Conservation (phyloP, 768 basidiomycete species). For the Calocera cornea region DNA sequence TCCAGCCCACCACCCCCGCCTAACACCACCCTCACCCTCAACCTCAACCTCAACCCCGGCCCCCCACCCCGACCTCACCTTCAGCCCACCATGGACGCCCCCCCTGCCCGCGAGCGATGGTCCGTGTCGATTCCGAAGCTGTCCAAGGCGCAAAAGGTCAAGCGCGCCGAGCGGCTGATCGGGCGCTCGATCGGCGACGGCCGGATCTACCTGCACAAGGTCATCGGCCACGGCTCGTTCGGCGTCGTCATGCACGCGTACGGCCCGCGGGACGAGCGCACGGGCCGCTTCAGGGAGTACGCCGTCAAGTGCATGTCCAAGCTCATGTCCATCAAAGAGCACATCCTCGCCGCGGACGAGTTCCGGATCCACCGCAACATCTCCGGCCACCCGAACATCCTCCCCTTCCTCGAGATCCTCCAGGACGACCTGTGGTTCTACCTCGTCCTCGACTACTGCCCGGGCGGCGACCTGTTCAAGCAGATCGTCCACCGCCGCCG, state of each 20-base stretch:
- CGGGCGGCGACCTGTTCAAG: slow-evolving; percentile 81
- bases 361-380: slow-evolving; percentile 45
- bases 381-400: slow-evolving; percentile 20
- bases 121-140: not conserved
- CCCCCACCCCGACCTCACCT: too few relatives aligned
- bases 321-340: slow-evolving; percentile 12
- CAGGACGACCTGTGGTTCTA: slow-evolving; percentile 49
- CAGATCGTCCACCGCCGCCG: slow-evolving; percentile 68
- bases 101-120: too few relatives aligned
- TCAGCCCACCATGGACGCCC: too few relatives aligned
- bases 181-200: slow-evolving; percentile 76
- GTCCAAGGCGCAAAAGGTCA: slow-evolving; percentile 7
- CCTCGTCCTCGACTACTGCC: slow-evolving; percentile 83
- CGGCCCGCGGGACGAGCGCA: slow-evolving; percentile 36
- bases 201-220: slow-evolving; percentile 65
- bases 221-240: slow-evolving; percentile 88
- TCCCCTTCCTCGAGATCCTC: slow-evolving; percentile 44
- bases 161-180: slow-evolving; percentile 19
- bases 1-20: slow-evolving; percentile 77
- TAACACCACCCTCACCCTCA: slow-evolving; percentile 22
- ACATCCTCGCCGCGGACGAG: slow-evolving; percentile 30
- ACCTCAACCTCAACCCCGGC: too few relatives aligned
- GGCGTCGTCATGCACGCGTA: slow-evolving; percentile 88
- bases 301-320: slow-evolving; percentile 82
- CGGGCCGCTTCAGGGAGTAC: slow-evolving; percentile 37